Evolutionary conservation across 2,329 filamentous ascomycete species (phyloP), one percentile per base, ranked within the genome.

Genomic region (Paecilomyces sp.): DNA sequence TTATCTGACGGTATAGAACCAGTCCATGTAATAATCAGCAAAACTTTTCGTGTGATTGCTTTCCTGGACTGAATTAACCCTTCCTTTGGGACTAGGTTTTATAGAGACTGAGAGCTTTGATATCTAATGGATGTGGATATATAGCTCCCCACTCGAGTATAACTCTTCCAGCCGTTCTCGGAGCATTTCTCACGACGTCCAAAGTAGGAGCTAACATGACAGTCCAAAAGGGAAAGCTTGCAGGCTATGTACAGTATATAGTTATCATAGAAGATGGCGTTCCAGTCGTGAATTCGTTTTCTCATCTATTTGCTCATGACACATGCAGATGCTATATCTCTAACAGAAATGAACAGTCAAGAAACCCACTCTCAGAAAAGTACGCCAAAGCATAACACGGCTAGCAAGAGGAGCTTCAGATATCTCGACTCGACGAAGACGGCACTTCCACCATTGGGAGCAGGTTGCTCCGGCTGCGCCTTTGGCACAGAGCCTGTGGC

Each of bases 401-500:
- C 41, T 18, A 22, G 18, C n/a, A 47, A 18, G 41, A 47, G n/a
- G 41, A 47, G 41, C 41, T 47, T 47, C 41, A 47, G n/a, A 47
- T 47, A 47, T 47, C 9, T 47, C 41, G 15, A 47, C 18, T 47
- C 41, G n/a, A 47, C 9, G 8, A 7, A 15, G 8, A 18, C 9
- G 15, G 3, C 8, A 18, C n/a, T 18, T n/a, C 41, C 41, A 47
- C 41, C 8, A 47, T 47, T 47, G 9, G 41, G 41, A 47, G 41
- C 41, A n/a, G 8, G 2, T 3, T 18, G 22, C 7, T 66, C 64
- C 9, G 72, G 70, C 59, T 71, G 63, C 55, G 70, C 68, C 63
- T 79, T 79, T 3, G 71, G 74, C 12, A 78, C 71, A 30, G 82
- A 84, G 6, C 76, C 82, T n/a, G 83, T 87, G 54, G 80, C 77